Base-by-base conservation (phyloP, 2,329 filamentous ascomycete species). In the Stachybotrys chartarum region DNA sequence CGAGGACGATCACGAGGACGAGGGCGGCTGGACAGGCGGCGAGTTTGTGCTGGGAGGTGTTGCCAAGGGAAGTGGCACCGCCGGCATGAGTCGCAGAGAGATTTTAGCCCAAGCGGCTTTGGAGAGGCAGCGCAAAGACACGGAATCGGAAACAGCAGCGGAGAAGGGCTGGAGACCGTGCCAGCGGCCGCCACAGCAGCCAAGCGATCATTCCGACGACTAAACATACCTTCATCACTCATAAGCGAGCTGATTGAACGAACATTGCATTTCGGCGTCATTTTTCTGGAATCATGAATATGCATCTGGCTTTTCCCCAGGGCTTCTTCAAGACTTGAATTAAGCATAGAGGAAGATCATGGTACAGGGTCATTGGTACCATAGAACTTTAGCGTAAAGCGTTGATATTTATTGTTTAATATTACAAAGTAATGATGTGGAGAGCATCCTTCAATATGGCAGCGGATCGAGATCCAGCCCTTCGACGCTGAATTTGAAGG, bases 11-110 rank as follows among this genome's bases (percentile, higher is more conserved):
- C 73, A 80, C 42, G 77, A 87, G 59, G 87, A 91, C 65, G 81
- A 87, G 61, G 86, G 87, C 3, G 88, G 87, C 0, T 92, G 88
- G 88, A 86, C 81, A 0, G 90, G 90, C 6, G 90, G 90, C 2
- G 84, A 90, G 64, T 93, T 88, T 70, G 85, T 91, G 16, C 77
- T 91, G 14, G 87, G 87, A 42, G 82, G 79, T 49, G 74, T 71
- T 1, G 71, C 72, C 8, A 80, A 78, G 53, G 50, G 35, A 17
- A 42, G 35, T 11, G 17, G 50, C 50, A 72, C 72, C 44, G 68
- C 60, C 46, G 71, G 77, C n/a, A 66, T 90, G 70, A 87, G 77
- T 61, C 77, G 89, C 59, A 80, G 91, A 55, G 90, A 95, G 64
- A 81, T 91, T 42, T 75, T 94, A 54, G 90, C 90, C 0, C 83